Base-by-base conservation (phyloP, 495 filamentous ascomycete genomes). In the Daldinia vernicosa region DNA sequence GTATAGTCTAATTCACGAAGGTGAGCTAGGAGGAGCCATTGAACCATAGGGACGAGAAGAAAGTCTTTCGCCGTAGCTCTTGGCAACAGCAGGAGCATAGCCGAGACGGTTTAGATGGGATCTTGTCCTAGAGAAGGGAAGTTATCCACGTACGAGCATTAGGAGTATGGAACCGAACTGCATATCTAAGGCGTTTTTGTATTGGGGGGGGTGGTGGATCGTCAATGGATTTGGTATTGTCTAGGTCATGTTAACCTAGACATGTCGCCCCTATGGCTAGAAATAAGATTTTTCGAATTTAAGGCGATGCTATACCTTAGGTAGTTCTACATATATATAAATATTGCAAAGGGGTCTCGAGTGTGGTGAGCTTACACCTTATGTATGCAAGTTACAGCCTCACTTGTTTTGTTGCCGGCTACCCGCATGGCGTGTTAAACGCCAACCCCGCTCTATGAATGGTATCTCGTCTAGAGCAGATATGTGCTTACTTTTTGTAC, bases 131-230 rank as follows among this genome's bases (percentile, higher is more conserved):
- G 30, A 61, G 22, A 53, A 12, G 39, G 45, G 1, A 14, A 35
- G 19, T 9, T 11, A 47, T 47, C 32, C 22, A 24, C 33, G 26
- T 55, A 40, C 43, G 40, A 35, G 52, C 58, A 60, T 53, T 53
- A 24, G 35, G 43, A 63, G 40, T 58, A 39, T 45, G 60, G 69
- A 52, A 60, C 52, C 60, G 69, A 57, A 68, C 47, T 65, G 63
- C 69, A 72, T 72, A 64, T 64, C 54, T 32, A 63, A 39, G 69
- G 64, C 60, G 63, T 72, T 64, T 37, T 30, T 30, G 0, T 32
- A 58, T 15, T 19, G 47, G 35, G 24, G 47, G n/a, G n/a, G n/a
- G n/a, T n/a, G n/a, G 6, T 14, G 9, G 47, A 28, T 19, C 51
- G 22, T 71, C 15, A 19, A 59, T 43, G 53, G 33, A 63, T 67